These are phyloP conservation scores for Verticillium nubilum DNA, from an alignment of 2,329 filamentous ascomycete species.

Conservation along the genomic window DNA sequence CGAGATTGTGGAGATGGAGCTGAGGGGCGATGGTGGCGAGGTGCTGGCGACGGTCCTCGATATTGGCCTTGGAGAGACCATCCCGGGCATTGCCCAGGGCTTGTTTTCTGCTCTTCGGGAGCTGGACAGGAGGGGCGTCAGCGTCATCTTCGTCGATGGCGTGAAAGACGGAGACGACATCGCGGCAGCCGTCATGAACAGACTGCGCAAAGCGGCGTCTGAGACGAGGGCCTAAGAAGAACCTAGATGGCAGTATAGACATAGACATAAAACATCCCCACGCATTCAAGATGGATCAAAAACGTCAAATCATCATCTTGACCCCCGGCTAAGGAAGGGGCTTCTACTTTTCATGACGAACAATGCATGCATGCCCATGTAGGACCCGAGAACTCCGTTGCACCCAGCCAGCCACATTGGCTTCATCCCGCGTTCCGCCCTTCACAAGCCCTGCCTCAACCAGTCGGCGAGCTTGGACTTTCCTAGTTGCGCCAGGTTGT, in stretches of 20 bases:
- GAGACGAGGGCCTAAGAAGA: conserved; percentile 43
- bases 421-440: neutral
- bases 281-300: neutral
- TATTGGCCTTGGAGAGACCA: conserved; percentile 65
- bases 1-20: conserved; percentile 33
- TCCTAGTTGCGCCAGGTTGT: conserved; percentile 90
- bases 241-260: conserved; percentile 1
- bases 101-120: conserved; percentile 84
- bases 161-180: conserved; percentile 75
- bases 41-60: conserved; percentile 51
- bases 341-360: conserved; percentile 11
- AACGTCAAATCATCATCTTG: conserved; percentile 9
- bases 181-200: conserved; percentile 82
- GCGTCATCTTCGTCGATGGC: conserved; percentile 87
- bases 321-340: conserved; percentile 2
- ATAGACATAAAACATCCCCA: conserved; percentile 7
- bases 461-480: conserved; percentile 88
- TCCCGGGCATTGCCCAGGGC: conserved; percentile 72
- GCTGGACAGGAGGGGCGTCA: conserved; percentile 72
- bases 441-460: conserved; percentile 75
- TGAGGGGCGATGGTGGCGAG: conserved; percentile 26
- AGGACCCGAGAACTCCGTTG: conserved; percentile 13
- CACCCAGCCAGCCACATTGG: neutral
- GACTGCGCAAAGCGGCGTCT: conserved; percentile 71
- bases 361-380: conserved; percentile 7